These are phyloP conservation scores for Cladophialophora psammophila DNA, from an alignment of 2,329 filamentous ascomycete genomes.

Conservation along the genomic window DNA sequence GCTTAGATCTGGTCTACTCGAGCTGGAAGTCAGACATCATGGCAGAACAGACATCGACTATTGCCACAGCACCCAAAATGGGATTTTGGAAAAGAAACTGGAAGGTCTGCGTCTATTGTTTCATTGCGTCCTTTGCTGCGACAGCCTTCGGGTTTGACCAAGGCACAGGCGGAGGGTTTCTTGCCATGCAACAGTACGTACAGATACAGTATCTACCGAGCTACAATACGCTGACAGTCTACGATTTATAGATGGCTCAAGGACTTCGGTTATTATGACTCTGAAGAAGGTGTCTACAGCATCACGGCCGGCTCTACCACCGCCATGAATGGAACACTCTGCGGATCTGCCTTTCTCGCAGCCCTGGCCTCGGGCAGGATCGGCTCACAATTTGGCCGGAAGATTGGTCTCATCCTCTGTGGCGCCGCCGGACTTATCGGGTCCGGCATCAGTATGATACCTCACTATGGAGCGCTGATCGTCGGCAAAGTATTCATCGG, in stretches of 20 bases:
- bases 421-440: background rate
- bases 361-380: background rate
- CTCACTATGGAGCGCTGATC: background rate
- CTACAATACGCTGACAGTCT: background rate
- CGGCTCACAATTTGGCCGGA: background rate
- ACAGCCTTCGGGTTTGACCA: constrained; percentile 3
- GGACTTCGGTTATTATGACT: constrained; percentile 1
- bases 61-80: background rate
- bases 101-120: constrained; percentile 7
- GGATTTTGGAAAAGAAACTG: background rate
- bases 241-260: background rate
- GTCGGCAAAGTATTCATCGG: constrained; percentile 52
- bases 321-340: background rate
- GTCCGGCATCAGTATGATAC: background rate
- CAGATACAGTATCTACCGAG: background rate
- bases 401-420: constrained; percentile 1
- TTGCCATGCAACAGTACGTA: constrained; percentile 9
- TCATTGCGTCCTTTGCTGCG: constrained; percentile 7
- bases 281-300: background rate
- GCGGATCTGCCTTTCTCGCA: background rate
- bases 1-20: no score
- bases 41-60: no score
- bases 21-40: no score
- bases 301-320: constrained; percentile 3
- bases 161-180: background rate